These are phyloP conservation scores for Panellus pusillus DNA, from an alignment of 768 basidiomycete species.

Conservation along the genomic window DNA sequence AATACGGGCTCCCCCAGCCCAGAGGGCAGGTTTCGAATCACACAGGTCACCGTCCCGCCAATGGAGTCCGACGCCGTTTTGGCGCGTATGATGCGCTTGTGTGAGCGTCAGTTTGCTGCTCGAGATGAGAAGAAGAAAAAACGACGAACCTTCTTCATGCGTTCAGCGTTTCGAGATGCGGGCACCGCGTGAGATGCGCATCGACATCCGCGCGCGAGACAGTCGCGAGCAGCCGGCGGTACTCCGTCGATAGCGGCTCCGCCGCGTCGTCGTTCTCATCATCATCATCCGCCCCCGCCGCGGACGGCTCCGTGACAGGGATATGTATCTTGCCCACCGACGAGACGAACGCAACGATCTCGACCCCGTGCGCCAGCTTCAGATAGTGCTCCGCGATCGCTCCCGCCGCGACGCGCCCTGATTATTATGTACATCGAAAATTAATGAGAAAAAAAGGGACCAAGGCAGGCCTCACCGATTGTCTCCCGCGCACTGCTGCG, in stretches of 20 bases:
- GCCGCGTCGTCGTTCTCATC: conserved; percentile 64
- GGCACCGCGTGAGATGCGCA: conserved; percentile 83
- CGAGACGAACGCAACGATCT: conserved; percentile 96
- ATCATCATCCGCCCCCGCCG: conserved; percentile 39
- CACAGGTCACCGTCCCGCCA: conserved; percentile 97
- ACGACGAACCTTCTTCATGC: conserved; percentile 77
- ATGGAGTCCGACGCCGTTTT: conserved; percentile 92
- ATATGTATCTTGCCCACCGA: conserved; percentile 93
- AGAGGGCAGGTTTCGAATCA: conserved; percentile 87
- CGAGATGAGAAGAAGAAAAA: conserved; percentile 2
- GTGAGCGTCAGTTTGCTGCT: conserved; percentile 6
- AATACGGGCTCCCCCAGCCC: conserved; percentile 98
- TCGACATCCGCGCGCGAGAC: conserved; percentile 90
- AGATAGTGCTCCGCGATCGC: conserved; percentile 98
- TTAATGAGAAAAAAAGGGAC: conserved; percentile 6
- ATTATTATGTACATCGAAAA: neutral
- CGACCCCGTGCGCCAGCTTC: conserved; percentile 80
- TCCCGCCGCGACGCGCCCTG: conserved; percentile 95
- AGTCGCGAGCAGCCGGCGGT: conserved; percentile 71
- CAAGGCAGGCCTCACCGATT: conserved; percentile 58
- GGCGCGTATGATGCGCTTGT: conserved; percentile 88
- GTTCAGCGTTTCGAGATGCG: conserved; percentile 86
- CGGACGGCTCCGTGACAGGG: conserved; percentile 51
- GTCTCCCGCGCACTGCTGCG: conserved; percentile 95
- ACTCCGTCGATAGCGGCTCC: conserved; percentile 83